Conservation (phyloP, 2,329 filamentous ascomycete species). For the Penicillium nordicum region DNA sequence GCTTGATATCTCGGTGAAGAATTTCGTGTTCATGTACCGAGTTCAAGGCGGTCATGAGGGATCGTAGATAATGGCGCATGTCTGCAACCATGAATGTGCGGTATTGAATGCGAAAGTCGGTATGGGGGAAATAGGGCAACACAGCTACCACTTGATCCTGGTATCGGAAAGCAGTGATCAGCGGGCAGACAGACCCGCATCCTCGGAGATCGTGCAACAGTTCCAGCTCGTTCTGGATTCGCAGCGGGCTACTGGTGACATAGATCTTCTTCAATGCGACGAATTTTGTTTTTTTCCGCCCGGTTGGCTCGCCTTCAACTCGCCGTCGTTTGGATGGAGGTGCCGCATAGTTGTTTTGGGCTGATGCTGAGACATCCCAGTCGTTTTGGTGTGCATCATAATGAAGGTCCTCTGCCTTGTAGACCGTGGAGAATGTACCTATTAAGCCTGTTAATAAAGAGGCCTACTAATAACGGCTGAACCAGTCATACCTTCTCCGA, state of each 20-base stretch:
- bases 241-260: slow-evolving; percentile 88
- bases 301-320: slow-evolving; percentile 39
- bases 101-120: slow-evolving; percentile 89
- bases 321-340: slow-evolving; percentile 60
- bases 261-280: slow-evolving; percentile 99
- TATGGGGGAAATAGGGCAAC: slow-evolving; percentile 90
- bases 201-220: slow-evolving; percentile 81
- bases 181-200: slow-evolving; percentile 81
- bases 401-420: slow-evolving; percentile 91
- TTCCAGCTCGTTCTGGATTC: slow-evolving; percentile 95
- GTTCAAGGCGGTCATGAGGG: slow-evolving; percentile 77
- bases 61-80: slow-evolving; percentile 84
- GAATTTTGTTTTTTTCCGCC: slow-evolving; percentile 62
- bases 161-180: slow-evolving; percentile 94
- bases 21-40: slow-evolving; percentile 82
- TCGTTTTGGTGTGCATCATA: slow-evolving; percentile 81
- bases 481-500: slow-evolving; percentile 75
- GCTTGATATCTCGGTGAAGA: slow-evolving; percentile 93
- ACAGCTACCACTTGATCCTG: slow-evolving; percentile 94
- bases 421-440: slow-evolving; percentile 98
- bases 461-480: background rate
- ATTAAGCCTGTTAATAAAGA: slow-evolving; percentile 6
- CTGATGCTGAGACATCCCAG: slow-evolving; percentile 71
- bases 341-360: slow-evolving; percentile 64
- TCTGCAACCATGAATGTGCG: slow-evolving; percentile 81